Percentiles rank a stretch among this genome's conserved stretches.
These are phyloP conservation scores for Eutreptiella sp. DNA, from an alignment of 208 protist species.

Conservation along the genomic window DNA sequence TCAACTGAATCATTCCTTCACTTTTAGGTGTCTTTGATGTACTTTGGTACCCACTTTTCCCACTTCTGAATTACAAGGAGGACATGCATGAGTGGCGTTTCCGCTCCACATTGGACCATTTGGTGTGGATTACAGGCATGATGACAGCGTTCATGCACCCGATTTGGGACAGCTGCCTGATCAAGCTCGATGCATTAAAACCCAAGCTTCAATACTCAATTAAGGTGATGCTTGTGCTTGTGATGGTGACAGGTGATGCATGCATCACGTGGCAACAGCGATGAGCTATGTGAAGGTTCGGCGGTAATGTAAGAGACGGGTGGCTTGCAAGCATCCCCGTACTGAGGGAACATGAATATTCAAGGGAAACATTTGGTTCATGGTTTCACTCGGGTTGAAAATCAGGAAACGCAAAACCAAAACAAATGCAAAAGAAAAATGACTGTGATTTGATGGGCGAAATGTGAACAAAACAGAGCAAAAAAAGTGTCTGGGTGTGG, in stretches of 20 bases:
- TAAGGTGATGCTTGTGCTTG: slow-evolving; percentile 6
- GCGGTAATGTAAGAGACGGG: too few species aligned
- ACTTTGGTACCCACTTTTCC: slow-evolving; percentile 47
- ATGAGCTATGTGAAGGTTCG: slow-evolving; percentile 11
- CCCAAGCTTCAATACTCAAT: background rate
- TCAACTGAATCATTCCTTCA: slow-evolving; percentile 38
- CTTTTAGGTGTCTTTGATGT: slow-evolving; percentile 47
- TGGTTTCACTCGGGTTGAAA: too few species aligned
- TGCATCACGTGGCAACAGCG: slow-evolving; percentile 35
- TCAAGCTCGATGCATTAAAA: background rate
- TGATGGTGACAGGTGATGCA: background rate
- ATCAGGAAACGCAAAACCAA: too few species aligned
- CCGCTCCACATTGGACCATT: slow-evolving; percentile 64
- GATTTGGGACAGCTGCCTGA: slow-evolving; percentile 33
- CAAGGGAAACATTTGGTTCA: too few species aligned
- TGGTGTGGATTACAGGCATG: slow-evolving; percentile 64
- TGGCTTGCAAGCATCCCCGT: too few species aligned
- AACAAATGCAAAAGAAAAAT: too few species aligned
- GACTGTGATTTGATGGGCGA: too few species aligned
- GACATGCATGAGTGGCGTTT: slow-evolving; percentile 66
- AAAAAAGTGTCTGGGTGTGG: too few species aligned
- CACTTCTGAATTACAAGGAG: slow-evolving; percentile 18
- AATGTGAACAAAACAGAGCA: too few species aligned
- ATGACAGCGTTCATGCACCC: slow-evolving; percentile 44
- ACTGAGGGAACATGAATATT: too few species aligned